These are phyloP conservation scores for Prunus padus DNA, from an alignment of 306 rosid species.

Conservation along the genomic window DNA sequence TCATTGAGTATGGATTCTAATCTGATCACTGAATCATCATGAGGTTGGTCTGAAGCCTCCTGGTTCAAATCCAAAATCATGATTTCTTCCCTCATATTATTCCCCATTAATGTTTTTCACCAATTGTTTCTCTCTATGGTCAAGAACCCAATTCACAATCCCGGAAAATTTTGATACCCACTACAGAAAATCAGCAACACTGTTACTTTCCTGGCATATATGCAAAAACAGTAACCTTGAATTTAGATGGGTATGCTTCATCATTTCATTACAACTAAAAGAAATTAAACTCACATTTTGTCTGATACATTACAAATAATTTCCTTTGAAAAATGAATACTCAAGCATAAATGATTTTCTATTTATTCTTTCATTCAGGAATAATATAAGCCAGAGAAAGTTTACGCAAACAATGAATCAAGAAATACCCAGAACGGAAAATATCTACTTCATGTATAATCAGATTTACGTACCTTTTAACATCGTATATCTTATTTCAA, in stretches of 20 bases:
- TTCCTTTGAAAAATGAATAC: neutral
- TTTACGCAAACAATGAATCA: neutral
- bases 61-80: conserved; percentile 60
- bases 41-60: conserved; percentile 40
- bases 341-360: neutral
- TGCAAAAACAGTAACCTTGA: neutral
- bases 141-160: neutral
- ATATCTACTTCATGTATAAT: neutral
- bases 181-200: neutral
- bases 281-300: neutral
- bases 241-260: neutral
- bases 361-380: neutral
- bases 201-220: neutral
- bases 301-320: neutral
- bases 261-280: neutral
- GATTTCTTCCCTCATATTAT: conserved; percentile 30
- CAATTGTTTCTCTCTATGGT: neutral
- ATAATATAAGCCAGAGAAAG: neutral
- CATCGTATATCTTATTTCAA: neutral
- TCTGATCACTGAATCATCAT: conserved; percentile 36
- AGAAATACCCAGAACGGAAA: neutral
- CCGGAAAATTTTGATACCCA: neutral
- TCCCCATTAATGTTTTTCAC: conserved; percentile 23
- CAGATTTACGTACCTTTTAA: neutral
- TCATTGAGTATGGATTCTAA: conserved; percentile 52